phyloP scores from a whole-genome alignment of 345 rosid species.

The Corchorus olitorius region DNA sequence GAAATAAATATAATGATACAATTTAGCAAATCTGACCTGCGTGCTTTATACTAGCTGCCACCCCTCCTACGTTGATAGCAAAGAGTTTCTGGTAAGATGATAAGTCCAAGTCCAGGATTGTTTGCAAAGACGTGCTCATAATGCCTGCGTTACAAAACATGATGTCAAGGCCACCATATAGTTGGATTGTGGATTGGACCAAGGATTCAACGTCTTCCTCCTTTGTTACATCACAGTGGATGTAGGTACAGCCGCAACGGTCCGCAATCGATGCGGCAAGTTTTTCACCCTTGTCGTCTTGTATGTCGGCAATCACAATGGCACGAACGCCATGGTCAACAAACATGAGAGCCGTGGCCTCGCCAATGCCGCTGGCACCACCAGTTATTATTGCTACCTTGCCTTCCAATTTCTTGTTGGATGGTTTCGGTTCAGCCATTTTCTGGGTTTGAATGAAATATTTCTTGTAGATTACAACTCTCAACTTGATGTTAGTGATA shows the following conservation, averaged over 20 bases:
- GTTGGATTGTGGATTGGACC: conserved; percentile 19
- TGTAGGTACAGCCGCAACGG: conserved; percentile 8
- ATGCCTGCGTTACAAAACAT: conserved; percentile 39
- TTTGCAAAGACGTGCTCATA: conserved; percentile 16
- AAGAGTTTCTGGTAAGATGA: conserved; percentile 17
- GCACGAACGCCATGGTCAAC: neutral
- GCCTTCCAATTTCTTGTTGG: conserved; percentile 10
- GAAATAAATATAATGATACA: too few species aligned
- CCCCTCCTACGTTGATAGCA: conserved; percentile 30
- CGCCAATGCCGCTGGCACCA: conserved; percentile 22
- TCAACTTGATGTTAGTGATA: neutral
- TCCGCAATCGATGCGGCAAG: conserved; percentile 24
- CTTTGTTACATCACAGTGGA: conserved; percentile 33
- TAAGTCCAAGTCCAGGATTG: conserved; percentile 24
- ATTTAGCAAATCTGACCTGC: conserved; percentile 14
- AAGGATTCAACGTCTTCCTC: conserved; percentile 31
- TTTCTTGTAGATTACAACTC: neutral
- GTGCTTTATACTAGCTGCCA: conserved; percentile 31
- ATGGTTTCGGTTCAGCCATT: conserved; percentile 23
- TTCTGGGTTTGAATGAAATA: conserved; percentile 21
- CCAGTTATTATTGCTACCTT: conserved; percentile 26
- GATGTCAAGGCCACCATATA: conserved; percentile 31
- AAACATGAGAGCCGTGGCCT: conserved; percentile 12
- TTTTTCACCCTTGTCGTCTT: conserved; percentile 26
- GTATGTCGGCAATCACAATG: conserved; percentile 19